A percentile compares a stretch with the other conserved stretches of the same genome.
Conservation (phyloP, 805 yeast genomes). For the Candida coquimbonensis region DNA sequence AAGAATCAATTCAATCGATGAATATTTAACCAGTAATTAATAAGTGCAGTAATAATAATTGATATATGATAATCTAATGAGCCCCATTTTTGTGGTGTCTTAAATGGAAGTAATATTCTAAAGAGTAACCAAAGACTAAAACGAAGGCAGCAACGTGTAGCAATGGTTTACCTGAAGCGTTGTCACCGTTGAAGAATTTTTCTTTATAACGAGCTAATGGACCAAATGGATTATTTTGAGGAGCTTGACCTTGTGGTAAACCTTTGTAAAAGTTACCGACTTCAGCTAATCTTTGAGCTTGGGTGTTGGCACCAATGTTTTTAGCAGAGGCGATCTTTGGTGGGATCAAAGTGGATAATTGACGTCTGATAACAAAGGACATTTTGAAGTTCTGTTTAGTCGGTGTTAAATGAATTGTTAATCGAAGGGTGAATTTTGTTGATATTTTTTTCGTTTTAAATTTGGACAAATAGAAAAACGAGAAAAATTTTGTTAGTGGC, state of each 20-base stretch:
- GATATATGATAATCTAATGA: slow-evolving; percentile 24
- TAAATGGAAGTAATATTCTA: slow-evolving; percentile 91
- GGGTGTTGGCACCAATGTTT: slow-evolving; percentile 93
- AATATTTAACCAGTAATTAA: neutral
- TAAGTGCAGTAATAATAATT: neutral
- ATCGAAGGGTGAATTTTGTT: neutral
- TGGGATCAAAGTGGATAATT: slow-evolving; percentile 91
- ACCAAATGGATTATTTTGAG: slow-evolving; percentile 62
- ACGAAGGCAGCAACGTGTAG: slow-evolving; percentile 67
- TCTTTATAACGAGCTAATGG: slow-evolving; percentile 75
- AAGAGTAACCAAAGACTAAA: slow-evolving; percentile 74
- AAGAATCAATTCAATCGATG: slow-evolving; percentile 1
- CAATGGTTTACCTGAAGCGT: slow-evolving; percentile 78
- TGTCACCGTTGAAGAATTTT: slow-evolving; percentile 77
- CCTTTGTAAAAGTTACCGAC: slow-evolving; percentile 94
- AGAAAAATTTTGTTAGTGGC: neutral
- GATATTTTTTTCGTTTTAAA: neutral
- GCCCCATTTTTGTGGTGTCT: slow-evolving; percentile 49
- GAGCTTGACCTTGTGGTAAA: slow-evolving; percentile 89
- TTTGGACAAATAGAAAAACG: neutral
- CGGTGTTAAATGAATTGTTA: neutral
- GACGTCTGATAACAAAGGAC: slow-evolving; percentile 89
- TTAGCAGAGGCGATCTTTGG: slow-evolving; percentile 97
- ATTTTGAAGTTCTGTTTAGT: slow-evolving; percentile 26
- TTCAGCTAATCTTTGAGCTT: slow-evolving; percentile 93